phyloP scores from a whole-genome alignment of 2,329 filamentous ascomycete species.

The Ceratocystis lukuohia region DNA sequence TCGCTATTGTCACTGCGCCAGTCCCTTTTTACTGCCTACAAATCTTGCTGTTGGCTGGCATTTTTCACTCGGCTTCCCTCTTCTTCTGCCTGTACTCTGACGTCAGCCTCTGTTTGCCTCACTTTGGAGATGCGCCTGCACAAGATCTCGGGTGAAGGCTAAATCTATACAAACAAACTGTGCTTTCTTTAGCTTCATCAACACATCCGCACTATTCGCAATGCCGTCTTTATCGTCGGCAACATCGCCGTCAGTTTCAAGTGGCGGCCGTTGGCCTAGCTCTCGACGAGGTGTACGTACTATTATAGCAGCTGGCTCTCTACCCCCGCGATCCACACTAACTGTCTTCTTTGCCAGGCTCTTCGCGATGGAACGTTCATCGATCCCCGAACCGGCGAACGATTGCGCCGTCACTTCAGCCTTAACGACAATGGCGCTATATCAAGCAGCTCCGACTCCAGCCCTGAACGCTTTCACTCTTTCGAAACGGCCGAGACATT shows the following conservation, averaged over 20 bases:
- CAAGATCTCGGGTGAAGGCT: conserved; percentile 7
- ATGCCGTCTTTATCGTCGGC: conserved; percentile 13
- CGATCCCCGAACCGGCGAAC: conserved; percentile 72
- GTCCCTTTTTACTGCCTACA: background rate
- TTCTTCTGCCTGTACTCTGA: background rate
- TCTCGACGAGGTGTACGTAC: conserved; percentile 5
- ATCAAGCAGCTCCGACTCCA: conserved; percentile 24
- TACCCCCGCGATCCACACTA: background rate
- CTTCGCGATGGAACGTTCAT: conserved; percentile 78
- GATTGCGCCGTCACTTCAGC: conserved; percentile 66
- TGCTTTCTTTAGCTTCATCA: background rate
- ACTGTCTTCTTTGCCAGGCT: conserved; percentile 35
- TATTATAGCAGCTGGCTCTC: background rate
- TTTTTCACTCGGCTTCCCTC: background rate
- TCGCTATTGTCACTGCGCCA: background rate
- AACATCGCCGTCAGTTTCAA: conserved; percentile 1
- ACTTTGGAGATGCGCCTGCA: conserved; percentile 10
- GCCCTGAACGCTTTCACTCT: conserved; percentile 26
- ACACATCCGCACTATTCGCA: background rate
- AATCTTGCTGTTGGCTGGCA: background rate
- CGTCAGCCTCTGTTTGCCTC: background rate
- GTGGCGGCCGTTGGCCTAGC: conserved; percentile 8
- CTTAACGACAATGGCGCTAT: conserved; percentile 33
- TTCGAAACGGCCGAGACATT: conserved; percentile 28
- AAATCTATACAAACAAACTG: conserved; percentile 1